These are phyloP conservation scores for Paxillus ammoniavirescens DNA, from an alignment of 768 basidiomycete genomes.

Conservation along the genomic window DNA sequence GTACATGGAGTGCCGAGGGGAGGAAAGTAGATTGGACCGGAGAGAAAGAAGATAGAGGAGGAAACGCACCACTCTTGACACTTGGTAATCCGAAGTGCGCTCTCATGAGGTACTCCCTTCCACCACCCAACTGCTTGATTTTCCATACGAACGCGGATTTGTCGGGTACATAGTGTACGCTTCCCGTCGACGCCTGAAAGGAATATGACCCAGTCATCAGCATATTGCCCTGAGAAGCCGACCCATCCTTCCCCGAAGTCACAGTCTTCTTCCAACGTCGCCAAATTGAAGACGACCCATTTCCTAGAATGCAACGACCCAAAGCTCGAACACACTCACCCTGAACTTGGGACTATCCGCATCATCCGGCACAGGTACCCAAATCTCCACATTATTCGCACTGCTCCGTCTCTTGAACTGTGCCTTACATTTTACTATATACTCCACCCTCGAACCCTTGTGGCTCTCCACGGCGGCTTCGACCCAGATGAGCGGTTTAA, in stretches of 20 bases:
- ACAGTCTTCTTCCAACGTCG: neutral
- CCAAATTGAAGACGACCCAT: neutral
- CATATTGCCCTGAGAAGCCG: neutral
- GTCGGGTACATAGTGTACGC: slow-evolving; percentile 95
- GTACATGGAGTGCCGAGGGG: neutral
- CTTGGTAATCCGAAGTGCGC: slow-evolving; percentile 97
- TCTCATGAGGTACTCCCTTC: slow-evolving; percentile 95
- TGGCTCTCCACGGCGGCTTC: slow-evolving; percentile 96
- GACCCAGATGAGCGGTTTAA: slow-evolving; percentile 93
- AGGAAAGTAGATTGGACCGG: neutral
- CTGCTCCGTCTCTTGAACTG: slow-evolving; percentile 97
- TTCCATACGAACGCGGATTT: slow-evolving; percentile 99
- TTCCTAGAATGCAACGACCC: neutral
- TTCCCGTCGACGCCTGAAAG: slow-evolving; percentile 87
- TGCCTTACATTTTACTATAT: slow-evolving; percentile 93
- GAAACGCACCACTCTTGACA: slow-evolving; percentile 77
- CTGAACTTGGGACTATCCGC: slow-evolving; percentile 97
- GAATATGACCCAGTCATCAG: neutral
- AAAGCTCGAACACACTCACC: slow-evolving; percentile 39
- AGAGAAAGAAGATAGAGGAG: neutral
- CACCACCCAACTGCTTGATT: slow-evolving; percentile 96
- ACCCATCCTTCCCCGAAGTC: neutral
- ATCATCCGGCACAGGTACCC: slow-evolving; percentile 98
- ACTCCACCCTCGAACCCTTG: slow-evolving; percentile 89
- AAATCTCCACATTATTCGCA: slow-evolving; percentile 98